Conservation (phyloP, 176 grass and related monocot genomes). For the Oryza meyeriana region DNA sequence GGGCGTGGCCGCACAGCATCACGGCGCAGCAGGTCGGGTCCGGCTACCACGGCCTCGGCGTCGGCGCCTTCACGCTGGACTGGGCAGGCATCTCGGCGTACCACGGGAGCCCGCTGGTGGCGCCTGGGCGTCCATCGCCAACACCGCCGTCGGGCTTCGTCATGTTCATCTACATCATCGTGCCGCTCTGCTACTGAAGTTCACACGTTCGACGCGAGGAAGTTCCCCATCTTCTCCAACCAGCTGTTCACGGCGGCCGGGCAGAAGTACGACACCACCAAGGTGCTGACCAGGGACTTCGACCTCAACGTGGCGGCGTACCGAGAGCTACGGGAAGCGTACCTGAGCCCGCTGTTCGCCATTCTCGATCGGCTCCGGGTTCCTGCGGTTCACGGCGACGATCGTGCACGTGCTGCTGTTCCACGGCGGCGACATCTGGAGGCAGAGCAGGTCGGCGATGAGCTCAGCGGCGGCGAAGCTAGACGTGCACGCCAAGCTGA, state of each 20-base stretch:
- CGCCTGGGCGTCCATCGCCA: slow-evolving; percentile 97
- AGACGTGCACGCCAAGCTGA: slow-evolving; percentile 87
- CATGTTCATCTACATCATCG: slow-evolving; percentile 94
- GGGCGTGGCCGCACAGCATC: slow-evolving; percentile 84
- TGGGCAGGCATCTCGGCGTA: slow-evolving; percentile 98
- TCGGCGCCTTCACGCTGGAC: slow-evolving; percentile 90
- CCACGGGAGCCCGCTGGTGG: slow-evolving; percentile 90
- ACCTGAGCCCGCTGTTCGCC: slow-evolving; percentile 95
- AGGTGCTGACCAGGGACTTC: slow-evolving; percentile 73
- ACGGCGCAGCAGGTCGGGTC: slow-evolving; percentile 94
- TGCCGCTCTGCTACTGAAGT: slow-evolving; percentile 94
- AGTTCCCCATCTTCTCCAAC: slow-evolving; percentile 95
- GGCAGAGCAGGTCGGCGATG: slow-evolving; percentile 85
- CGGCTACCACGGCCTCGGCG: slow-evolving; percentile 85
- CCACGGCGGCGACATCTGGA: slow-evolving; percentile 90
- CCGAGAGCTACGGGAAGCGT: slow-evolving; percentile 77
- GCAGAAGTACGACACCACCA: slow-evolving; percentile 89
- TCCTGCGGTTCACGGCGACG: slow-evolving; percentile 86
- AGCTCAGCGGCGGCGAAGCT: slow-evolving; percentile 22
- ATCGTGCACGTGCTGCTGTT: slow-evolving; percentile 88
- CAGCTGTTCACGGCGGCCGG: slow-evolving; percentile 77
- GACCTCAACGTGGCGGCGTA: slow-evolving; percentile 91
- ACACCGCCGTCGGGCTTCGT: slow-evolving; percentile 82
- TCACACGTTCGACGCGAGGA: slow-evolving; percentile 85
- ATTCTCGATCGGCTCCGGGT: slow-evolving; percentile 97